phyloP scores from a whole-genome alignment of 208 protist species.

The Leishmania amazonensis region DNA sequence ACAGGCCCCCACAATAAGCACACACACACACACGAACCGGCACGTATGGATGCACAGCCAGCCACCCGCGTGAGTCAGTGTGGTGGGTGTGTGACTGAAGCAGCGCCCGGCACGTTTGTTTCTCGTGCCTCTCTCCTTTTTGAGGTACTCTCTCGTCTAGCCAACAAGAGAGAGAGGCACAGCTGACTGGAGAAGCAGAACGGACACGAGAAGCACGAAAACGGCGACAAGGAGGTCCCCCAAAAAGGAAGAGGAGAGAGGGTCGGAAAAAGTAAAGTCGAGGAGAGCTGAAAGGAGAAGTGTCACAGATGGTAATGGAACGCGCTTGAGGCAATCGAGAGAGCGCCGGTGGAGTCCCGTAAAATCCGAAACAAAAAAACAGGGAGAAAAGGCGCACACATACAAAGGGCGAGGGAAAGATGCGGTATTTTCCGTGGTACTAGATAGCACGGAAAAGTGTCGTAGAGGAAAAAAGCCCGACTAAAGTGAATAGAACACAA shows the following conservation, averaged over 20 bases:
- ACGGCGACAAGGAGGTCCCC: neutral
- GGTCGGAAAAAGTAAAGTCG: neutral
- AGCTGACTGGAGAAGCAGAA: neutral
- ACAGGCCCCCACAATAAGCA: neutral
- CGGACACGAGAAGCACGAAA: constrained; percentile 3
- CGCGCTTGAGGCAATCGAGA: neutral
- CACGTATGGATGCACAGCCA: neutral
- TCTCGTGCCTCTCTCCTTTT: neutral
- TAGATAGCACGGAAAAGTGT: neutral
- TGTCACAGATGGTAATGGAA: neutral
- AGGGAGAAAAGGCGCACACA: neutral
- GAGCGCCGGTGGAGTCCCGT: neutral
- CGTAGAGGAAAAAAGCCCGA: neutral
- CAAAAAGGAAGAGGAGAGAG: neutral
- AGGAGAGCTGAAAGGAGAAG: neutral
- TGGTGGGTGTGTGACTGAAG: neutral
- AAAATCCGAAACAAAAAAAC: neutral
- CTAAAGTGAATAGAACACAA: neutral
- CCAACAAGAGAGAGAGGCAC: neutral
- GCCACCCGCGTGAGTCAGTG: neutral
- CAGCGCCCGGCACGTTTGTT: neutral
- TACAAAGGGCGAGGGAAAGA: neutral
- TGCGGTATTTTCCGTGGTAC: neutral
- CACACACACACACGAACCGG: neutral
- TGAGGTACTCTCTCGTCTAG: neutral